These are phyloP conservation scores for Quaeritorhiza haematococci DNA, from an alignment of 371 early-diverging fungal genomes.

Conservation along the genomic window DNA sequence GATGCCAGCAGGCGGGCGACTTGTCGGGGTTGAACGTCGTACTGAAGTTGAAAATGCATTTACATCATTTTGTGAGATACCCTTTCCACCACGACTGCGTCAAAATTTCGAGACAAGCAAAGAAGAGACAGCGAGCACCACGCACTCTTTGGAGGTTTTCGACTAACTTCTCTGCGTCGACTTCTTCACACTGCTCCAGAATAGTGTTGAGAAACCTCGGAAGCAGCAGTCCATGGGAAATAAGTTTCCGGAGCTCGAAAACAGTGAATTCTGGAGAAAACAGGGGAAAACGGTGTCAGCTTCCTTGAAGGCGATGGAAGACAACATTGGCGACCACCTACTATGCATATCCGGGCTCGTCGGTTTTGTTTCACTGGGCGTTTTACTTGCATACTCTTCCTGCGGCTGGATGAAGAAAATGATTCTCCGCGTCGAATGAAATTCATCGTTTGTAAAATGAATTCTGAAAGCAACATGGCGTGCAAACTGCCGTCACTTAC, in stretches of 20 bases:
- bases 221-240: slow-evolving; percentile 44
- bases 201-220: slow-evolving; percentile 40
- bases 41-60: too few species aligned
- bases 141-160: slow-evolving; percentile 40
- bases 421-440: too few species aligned
- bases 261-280: slow-evolving; percentile 25
- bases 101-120: neutral
- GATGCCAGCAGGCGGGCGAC: slow-evolving; percentile 34
- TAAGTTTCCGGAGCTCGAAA: slow-evolving; percentile 38
- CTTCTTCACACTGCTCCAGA: slow-evolving; percentile 27
- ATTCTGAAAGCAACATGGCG: too few species aligned
- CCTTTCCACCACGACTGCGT: neutral
- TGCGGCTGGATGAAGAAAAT: too few species aligned
- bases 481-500: too few species aligned
- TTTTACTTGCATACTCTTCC: too few species aligned
- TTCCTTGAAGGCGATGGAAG: too few species aligned
- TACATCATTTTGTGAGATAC: too few species aligned
- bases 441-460: too few species aligned
- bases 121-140: neutral
- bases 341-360: too few species aligned
- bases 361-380: too few species aligned
- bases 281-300: neutral
- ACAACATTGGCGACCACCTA: too few species aligned
- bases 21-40: slow-evolving; percentile 23
- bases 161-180: slow-evolving; percentile 29